phyloP scores from a whole-genome alignment of 1,284 basidiomycete genomes.

The Pisolithus thermaeus region DNA sequence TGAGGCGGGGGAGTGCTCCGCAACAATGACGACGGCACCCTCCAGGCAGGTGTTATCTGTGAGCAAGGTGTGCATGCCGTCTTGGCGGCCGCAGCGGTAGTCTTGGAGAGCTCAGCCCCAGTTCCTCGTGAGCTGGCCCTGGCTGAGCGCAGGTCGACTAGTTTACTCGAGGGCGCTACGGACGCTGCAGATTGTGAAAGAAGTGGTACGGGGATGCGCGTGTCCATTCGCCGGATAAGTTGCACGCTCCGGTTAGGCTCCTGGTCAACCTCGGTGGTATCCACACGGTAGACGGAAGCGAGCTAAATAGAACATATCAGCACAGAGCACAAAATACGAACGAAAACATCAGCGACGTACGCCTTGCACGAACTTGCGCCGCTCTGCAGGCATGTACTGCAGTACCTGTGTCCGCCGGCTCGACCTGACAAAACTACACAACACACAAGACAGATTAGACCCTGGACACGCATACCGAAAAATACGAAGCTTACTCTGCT shows the following conservation, averaged over 20 bases:
- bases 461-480: neutral
- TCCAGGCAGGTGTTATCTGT: no score
- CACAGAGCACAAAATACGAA: neutral
- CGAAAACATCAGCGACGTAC: conserved; percentile 34
- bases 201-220: conserved; percentile 65
- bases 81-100: no score
- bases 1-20: no score
- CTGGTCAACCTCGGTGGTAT: conserved; percentile 78
- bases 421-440: conserved; percentile 58
- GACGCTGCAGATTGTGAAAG: conserved; percentile 42
- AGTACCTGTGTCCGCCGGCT: conserved; percentile 68
- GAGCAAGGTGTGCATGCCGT: no score
- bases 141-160: no score
- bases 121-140: no score
- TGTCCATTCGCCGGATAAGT: conserved; percentile 74
- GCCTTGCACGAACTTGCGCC: conserved; percentile 74
- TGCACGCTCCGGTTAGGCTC: conserved; percentile 80
- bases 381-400: conserved; percentile 74
- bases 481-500: conserved; percentile 52
- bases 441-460: neutral
- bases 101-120: no score
- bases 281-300: conserved; percentile 74
- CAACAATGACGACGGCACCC: no score
- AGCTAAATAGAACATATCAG: conserved; percentile 36
- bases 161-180: no score